phyloP scores from a whole-genome alignment of 176 grass and related monocot species.

The Chrysopogon serrulatus region DNA sequence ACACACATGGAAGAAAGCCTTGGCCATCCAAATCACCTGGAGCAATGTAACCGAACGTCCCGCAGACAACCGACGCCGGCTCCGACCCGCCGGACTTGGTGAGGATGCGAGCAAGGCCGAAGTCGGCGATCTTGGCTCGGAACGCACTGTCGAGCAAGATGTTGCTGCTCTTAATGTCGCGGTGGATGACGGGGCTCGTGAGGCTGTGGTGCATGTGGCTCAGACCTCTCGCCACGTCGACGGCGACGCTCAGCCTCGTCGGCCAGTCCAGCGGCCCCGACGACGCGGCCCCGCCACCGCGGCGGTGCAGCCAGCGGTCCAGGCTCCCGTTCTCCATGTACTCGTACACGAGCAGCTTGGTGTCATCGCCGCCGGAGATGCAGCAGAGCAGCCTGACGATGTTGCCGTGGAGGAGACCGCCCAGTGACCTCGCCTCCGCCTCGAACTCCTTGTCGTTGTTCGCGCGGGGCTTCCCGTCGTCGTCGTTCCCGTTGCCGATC shows the following conservation, averaged over 20 bases:
- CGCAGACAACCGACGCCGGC: not conserved
- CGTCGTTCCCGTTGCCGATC: conserved; percentile 34
- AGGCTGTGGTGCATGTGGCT: conserved; percentile 66
- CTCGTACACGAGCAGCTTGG: conserved; percentile 51
- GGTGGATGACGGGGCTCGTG: conserved; percentile 59
- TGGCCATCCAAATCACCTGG: not conserved
- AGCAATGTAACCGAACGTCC: not conserved
- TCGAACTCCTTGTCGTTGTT: conserved; percentile 38
- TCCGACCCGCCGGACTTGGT: not conserved
- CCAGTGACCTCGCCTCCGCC: conserved; percentile 43
- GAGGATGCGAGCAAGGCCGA: not conserved
- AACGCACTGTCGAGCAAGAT: conserved; percentile 18
- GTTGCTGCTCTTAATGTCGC: conserved; percentile 86
- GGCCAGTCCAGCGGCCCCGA: not conserved
- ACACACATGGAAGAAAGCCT: not conserved
- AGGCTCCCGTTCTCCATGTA: conserved; percentile 59
- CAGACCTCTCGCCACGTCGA: not conserved
- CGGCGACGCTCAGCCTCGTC: not conserved
- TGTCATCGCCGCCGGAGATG: conserved; percentile 14
- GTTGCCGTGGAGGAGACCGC: conserved; percentile 40
- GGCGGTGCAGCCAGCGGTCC: conserved; percentile 33
- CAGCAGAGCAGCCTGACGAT: conserved; percentile 53
- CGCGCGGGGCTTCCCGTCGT: not conserved
- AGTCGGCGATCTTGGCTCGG: conserved; percentile 5
- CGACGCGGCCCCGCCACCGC: not conserved